A percentile compares a stretch with the other conserved stretches of the same genome.
Evolutionary conservation across 1,284 basidiomycete species (phyloP).

Genomic region (Cystobasidium pallidum): DNA sequence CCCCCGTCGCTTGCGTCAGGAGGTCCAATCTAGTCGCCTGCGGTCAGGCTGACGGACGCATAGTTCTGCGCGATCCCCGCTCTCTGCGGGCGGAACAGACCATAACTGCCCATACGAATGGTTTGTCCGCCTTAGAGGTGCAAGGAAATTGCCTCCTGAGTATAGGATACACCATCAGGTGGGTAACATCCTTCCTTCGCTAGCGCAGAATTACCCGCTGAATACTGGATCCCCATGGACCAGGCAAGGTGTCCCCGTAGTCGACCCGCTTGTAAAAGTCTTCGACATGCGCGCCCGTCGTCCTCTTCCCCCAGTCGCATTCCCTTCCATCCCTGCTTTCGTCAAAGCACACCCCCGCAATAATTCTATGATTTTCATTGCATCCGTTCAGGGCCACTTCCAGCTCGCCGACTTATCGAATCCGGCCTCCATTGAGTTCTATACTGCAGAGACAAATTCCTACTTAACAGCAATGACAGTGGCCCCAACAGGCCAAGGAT

Average conservation of each 20-base stretch:
- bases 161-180: slow-evolving; percentile 85
- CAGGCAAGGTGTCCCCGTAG: slow-evolving; percentile 83
- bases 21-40: slow-evolving; percentile 47
- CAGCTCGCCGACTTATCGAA: slow-evolving; percentile 83
- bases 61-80: slow-evolving; percentile 51
- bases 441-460: slow-evolving; percentile 66
- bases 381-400: slow-evolving; percentile 83
- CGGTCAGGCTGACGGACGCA: slow-evolving; percentile 47
- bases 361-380: slow-evolving; percentile 74
- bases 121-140: slow-evolving; percentile 78
- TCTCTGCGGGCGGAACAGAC: slow-evolving; percentile 52
- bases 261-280: slow-evolving; percentile 89
- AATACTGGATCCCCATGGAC: not conserved
- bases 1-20: slow-evolving; percentile 31
- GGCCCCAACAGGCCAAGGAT: slow-evolving; percentile 82
- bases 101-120: slow-evolving; percentile 76
- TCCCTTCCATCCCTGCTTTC: slow-evolving; percentile 84
- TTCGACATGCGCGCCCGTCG: slow-evolving; percentile 85
- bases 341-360: slow-evolving; percentile 81
- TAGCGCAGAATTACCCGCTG: not conserved
- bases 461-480: slow-evolving; percentile 81
- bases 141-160: slow-evolving; percentile 78
- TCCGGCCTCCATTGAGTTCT: slow-evolving; percentile 67
- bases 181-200: slow-evolving; percentile 46
- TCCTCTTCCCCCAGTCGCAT: slow-evolving; percentile 78